phyloP scores from a whole-genome alignment of 2,329 filamentous ascomycete species.

The Pseudogymnoascus sp. region DNA sequence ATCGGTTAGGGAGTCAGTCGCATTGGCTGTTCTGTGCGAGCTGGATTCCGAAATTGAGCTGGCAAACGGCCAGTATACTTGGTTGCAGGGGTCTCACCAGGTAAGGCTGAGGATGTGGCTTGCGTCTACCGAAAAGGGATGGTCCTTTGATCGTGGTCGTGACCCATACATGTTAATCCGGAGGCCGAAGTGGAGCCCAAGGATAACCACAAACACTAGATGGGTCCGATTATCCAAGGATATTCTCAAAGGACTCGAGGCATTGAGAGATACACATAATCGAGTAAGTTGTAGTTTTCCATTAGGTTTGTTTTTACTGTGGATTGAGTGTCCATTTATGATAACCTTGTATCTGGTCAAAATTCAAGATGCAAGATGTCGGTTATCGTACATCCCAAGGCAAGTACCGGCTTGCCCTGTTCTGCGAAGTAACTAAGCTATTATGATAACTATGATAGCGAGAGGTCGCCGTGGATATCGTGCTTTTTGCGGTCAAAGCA shows the following conservation, averaged over 20 bases:
- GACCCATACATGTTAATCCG: conserved; percentile 5
- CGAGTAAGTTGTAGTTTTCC: background rate
- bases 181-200: background rate
- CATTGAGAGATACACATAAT: background rate
- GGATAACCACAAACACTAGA: background rate
- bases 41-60: conserved; percentile 5
- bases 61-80: conserved; percentile 3
- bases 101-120: conserved; percentile 7
- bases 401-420: background rate
- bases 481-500: background rate
- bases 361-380: background rate
- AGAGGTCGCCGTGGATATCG: background rate
- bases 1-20: conserved; percentile 1
- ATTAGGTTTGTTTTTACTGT: background rate
- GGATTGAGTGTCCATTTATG: background rate
- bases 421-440: background rate
- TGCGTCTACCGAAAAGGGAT: conserved; percentile 4
- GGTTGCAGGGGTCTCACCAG: conserved; percentile 1
- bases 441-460: conserved; percentile 1
- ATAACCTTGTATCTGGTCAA: background rate
- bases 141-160: background rate
- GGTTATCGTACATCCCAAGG: background rate
- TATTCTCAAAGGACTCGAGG: background rate
- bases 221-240: background rate
- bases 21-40: conserved; percentile 2